These are phyloP conservation scores for Solanum microdontum DNA, from an alignment of 257 asterid species.

Conservation along the genomic window DNA sequence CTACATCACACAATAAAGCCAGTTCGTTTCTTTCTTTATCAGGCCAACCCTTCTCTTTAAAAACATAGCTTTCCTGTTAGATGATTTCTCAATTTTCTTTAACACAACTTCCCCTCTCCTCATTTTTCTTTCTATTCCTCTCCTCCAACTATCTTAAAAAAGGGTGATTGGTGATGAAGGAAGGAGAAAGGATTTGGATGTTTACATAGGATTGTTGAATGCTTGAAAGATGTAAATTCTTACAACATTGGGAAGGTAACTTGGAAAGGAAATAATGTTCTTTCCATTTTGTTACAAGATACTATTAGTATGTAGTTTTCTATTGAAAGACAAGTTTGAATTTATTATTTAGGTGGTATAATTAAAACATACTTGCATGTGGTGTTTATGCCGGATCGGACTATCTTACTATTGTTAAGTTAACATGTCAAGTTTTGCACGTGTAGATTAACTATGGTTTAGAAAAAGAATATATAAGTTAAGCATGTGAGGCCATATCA, in stretches of 20 bases:
- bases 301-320: too few relatives aligned
- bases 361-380: neutral
- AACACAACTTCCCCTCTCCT: constrained; percentile 63
- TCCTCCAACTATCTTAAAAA: neutral
- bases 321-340: too few relatives aligned
- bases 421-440: too few relatives aligned
- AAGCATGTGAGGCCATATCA: neutral
- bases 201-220: too few relatives aligned
- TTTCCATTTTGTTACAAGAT: too few relatives aligned
- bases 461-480: neutral
- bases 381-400: neutral
- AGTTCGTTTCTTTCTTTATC: constrained; percentile 60
- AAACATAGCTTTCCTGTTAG: neutral
- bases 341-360: neutral
- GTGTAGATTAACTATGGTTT: neutral
- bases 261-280: too few relatives aligned
- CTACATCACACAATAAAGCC: constrained; percentile 42
- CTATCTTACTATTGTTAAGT: neutral
- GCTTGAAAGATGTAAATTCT: too few relatives aligned
- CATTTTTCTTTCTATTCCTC: neutral
- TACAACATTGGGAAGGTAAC: too few relatives aligned
- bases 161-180: neutral
- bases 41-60: constrained; percentile 12
- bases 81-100: constrained; percentile 54
- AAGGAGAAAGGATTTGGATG: neutral